phyloP scores from a whole-genome alignment of 1,139 yeast species.

The Maudiozyma humilis region DNA sequence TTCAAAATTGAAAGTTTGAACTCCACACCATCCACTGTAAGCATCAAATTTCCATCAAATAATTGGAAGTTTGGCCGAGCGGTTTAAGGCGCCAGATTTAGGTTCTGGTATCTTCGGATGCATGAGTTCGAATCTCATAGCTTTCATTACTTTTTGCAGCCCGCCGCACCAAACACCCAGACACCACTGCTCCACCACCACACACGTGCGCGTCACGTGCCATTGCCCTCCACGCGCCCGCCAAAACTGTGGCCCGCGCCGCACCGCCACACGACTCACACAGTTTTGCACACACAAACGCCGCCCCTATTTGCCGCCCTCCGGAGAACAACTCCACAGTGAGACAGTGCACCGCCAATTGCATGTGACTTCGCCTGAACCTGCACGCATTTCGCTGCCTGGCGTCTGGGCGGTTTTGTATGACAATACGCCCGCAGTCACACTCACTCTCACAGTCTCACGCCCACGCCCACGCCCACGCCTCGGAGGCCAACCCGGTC shows the following conservation, averaged over 20 bases:
- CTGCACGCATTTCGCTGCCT: neutral
- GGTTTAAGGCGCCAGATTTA: constrained; percentile 41
- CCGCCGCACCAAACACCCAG: neutral
- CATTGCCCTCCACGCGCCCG: neutral
- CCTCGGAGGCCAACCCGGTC: neutral
- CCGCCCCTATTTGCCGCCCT: neutral
- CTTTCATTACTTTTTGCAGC: constrained; percentile 17
- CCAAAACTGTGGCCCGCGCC: neutral
- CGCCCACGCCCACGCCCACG: no score
- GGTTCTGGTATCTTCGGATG: constrained; percentile 33
- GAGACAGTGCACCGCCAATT: neutral
- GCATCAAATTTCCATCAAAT: no score
- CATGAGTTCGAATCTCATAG: constrained; percentile 31
- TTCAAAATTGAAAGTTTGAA: no score
- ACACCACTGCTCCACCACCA: neutral
- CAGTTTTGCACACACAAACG: neutral
- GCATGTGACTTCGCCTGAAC: neutral
- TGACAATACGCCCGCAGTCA: no score
- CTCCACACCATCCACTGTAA: neutral
- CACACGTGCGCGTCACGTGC: neutral
- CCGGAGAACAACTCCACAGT: neutral
- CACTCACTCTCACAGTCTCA: no score
- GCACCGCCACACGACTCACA: neutral
- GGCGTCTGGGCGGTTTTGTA: neutral
- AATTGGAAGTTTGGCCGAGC: constrained; percentile 37